phyloP scores from a whole-genome alignment of 129 eudicot genomes.

The Logfia minima region DNA sequence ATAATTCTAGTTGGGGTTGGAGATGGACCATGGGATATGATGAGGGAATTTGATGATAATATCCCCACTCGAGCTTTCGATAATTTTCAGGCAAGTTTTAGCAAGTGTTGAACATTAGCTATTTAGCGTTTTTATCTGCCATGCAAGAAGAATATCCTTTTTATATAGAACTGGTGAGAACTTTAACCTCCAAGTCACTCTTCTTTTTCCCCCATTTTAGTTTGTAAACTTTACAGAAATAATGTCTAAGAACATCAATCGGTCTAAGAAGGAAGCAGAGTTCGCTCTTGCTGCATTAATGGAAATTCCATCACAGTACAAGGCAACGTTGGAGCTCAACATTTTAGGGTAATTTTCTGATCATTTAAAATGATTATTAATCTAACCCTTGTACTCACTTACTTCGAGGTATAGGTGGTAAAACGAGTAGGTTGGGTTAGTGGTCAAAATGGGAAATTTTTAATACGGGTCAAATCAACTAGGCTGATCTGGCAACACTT shows the following conservation, averaged over 20 bases:
- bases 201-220: slow-evolving; percentile 34
- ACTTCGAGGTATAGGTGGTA: background rate
- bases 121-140: background rate
- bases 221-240: slow-evolving; percentile 93
- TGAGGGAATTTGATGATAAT: slow-evolving; percentile 91
- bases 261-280: slow-evolving; percentile 77
- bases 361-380: background rate
- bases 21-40: slow-evolving; percentile 98
- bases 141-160: background rate
- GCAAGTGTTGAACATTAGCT: slow-evolving; percentile 7
- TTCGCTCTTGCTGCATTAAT: slow-evolving; percentile 86
- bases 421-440: background rate
- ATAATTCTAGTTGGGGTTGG: slow-evolving; percentile 91
- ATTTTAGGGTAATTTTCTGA: slow-evolving; percentile 56
- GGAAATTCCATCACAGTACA: slow-evolving; percentile 93
- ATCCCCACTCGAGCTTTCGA: slow-evolving; percentile 90
- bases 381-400: background rate
- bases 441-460: background rate
- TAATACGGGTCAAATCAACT: background rate
- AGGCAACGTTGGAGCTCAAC: slow-evolving; percentile 82
- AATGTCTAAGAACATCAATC: slow-evolving; percentile 66
- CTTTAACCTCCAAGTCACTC: slow-evolving; percentile 4
- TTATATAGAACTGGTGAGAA: background rate
- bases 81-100: slow-evolving; percentile 74
- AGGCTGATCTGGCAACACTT: background rate